Conservation (phyloP, 1,139 yeast species). For the Saccharomyces hybrid region DNA sequence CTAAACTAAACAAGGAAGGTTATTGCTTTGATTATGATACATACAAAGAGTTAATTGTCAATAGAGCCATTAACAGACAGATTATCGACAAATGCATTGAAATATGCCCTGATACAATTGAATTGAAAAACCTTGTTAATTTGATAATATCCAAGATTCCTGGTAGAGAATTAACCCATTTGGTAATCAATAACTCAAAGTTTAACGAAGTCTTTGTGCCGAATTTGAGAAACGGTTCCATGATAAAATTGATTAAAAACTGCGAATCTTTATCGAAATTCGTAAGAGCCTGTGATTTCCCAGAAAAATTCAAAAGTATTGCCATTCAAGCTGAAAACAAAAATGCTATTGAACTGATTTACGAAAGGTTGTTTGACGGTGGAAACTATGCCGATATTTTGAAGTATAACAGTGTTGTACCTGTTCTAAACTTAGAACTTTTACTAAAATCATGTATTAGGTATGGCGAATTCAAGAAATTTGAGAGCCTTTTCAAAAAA, state of each 20-base stretch:
- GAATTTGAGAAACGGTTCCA: conserved; percentile 18
- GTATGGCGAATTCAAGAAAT: conserved; percentile 18
- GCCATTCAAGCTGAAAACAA: conserved; percentile 25
- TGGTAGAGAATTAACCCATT: conserved; percentile 10
- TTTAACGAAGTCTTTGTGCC: conserved; percentile 17
- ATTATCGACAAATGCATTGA: conserved; percentile 18
- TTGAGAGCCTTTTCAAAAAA: conserved; percentile 14
- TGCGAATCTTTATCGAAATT: conserved; percentile 13
- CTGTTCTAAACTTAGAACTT: conserved; percentile 20
- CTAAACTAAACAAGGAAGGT: conserved; percentile 20
- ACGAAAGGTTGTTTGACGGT: conserved; percentile 15
- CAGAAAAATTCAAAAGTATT: conserved; percentile 24
- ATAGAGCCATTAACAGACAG: conserved; percentile 14
- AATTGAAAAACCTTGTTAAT: conserved; percentile 17
- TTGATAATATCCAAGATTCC: conserved; percentile 15
- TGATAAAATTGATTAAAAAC: conserved; percentile 8
- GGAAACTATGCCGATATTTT: conserved; percentile 17
- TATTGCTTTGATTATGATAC: conserved; percentile 30
- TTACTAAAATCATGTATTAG: conserved; percentile 24
- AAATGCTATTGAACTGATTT: conserved; percentile 18
- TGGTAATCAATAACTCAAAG: conserved; percentile 12
- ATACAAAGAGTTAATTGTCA: conserved; percentile 20
- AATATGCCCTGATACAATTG: conserved; percentile 17
- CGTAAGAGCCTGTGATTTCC: conserved; percentile 19
- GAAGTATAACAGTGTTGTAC: conserved; percentile 19